Evolutionary conservation across 495 filamentous ascomycete genomes (phyloP), one percentile per base, ranked within the genome.

Genomic region (Lasiosphaeria ovina): DNA sequence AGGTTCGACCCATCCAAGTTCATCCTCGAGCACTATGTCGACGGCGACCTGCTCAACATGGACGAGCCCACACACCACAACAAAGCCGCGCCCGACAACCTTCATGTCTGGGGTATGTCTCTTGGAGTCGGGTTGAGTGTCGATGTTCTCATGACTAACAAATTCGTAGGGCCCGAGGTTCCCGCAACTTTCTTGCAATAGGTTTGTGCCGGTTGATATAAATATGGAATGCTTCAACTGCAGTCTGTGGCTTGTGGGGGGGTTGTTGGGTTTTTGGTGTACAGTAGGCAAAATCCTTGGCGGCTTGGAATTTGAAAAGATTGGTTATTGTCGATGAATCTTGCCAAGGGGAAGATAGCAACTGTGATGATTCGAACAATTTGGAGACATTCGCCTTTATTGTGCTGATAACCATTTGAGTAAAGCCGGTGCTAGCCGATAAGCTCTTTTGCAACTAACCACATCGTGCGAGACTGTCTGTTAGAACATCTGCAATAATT

Each of bases 41-140:
- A 92, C 69, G 83, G 89, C 16, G 87, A 89, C 58, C 73, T 89
- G 64, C 82, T 91, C 50, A 80, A 87, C 59, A 81, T 82, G 49
- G 75, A 78, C 12, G 84, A 84, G 61, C 84, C 83, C 3, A 82
- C 78, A 2, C 74, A 76, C 53, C 68, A 57, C 35, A 74, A 63
- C n/a, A 68, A 74, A 57, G 74, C 74, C 4, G 69, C 70, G 32
- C 76, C 75, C 5, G 79, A 72, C 47, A 78, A 74, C 54, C 44
- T 81, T 14, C 73, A 81, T 65, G 77, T 82, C 12, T 83, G 81
- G 81, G 81, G 80, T 73, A 50, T 59, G 69, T 67, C 50, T 16
- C 14, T 17, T 55, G n/a, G 6, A 53, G 1, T 53, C 50, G n/a
- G 1, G 50, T 35, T 35, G 2, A 55, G 4, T 7, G 6, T 47